Percentiles rank a stretch among this genome's conserved stretches.
Evolutionary conservation across 176 grass and related monocot genomes (phyloP).

Genomic region (Oryza coarctata): DNA sequence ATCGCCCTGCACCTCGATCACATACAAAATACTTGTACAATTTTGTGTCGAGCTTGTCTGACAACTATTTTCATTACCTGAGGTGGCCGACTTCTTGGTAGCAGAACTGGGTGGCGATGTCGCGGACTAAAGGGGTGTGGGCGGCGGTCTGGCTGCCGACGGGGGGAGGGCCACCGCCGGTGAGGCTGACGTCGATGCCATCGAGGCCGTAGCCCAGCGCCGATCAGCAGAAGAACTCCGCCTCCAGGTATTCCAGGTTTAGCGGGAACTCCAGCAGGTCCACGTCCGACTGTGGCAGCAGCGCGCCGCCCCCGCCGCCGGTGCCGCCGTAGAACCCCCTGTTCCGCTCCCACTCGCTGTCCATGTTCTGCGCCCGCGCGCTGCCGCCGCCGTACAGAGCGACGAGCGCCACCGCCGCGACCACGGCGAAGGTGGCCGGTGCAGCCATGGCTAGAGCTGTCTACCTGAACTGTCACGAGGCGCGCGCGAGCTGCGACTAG

Average conservation of each 20-base stretch:
- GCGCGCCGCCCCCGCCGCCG: not conserved
- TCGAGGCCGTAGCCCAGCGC: slow-evolving; percentile 67
- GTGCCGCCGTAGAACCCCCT: slow-evolving; percentile 22
- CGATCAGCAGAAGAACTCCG: slow-evolving; percentile 88
- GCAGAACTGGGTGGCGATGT: slow-evolving; percentile 72
- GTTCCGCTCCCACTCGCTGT: not conserved
- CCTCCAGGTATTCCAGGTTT: slow-evolving; percentile 84
- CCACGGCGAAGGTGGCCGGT: not conserved
- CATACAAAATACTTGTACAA: not conserved
- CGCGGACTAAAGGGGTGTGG: slow-evolving; percentile 50
- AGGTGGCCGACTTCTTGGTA: slow-evolving; percentile 96
- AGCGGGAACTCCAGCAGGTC: slow-evolving; percentile 82
- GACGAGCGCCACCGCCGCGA: not conserved
- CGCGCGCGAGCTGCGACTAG: not conserved
- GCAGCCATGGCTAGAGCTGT: not conserved
- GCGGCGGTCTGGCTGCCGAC: slow-evolving; percentile 57
- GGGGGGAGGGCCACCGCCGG: slow-evolving; percentile 59
- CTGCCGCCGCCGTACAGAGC: too few relatives aligned
- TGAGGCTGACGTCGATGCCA: slow-evolving; percentile 52
- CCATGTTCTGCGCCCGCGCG: not conserved
- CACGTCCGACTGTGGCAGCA: slow-evolving; percentile 60
- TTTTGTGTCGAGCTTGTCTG: too few relatives aligned
- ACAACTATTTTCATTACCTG: slow-evolving; percentile 22
- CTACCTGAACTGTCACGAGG: too few relatives aligned
- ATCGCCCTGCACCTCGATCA: slow-evolving; percentile 58